Percentiles rank a stretch among this genome's conserved stretches.
phyloP scores from a whole-genome alignment of 2,329 filamentous ascomycete genomes.

The Colletotrichum siamense region DNA sequence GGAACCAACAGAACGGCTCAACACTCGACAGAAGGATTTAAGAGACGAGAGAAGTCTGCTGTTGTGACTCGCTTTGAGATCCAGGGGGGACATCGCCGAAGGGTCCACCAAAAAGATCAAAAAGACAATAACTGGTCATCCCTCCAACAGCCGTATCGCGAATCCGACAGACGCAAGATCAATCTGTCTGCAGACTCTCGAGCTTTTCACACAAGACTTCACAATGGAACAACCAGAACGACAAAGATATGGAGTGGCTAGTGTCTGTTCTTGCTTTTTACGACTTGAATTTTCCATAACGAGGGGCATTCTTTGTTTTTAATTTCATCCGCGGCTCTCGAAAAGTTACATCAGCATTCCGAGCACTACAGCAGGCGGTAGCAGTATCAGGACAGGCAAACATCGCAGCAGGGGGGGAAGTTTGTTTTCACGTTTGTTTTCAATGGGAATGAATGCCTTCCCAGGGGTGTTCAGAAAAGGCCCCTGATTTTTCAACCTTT shows the following conservation, averaged over 20 bases:
- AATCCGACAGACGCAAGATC: neutral
- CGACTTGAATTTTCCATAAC: neutral
- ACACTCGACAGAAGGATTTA: neutral
- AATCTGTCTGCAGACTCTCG: neutral
- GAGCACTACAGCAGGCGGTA: neutral
- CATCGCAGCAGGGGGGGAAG: neutral
- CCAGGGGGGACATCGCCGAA: neutral
- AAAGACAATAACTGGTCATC: neutral
- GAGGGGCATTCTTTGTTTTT: neutral
- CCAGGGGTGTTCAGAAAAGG: neutral
- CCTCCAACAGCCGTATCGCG: neutral
- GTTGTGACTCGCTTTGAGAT: neutral
- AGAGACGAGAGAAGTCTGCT: neutral
- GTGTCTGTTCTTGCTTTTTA: neutral
- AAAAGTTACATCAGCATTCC: conserved; percentile 15
- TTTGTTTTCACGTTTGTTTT: neutral
- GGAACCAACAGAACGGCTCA: neutral
- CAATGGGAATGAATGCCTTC: neutral
- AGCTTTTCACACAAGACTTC: neutral
- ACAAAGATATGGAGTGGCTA: neutral
- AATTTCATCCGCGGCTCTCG: neutral
- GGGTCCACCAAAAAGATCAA: neutral
- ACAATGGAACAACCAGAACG: neutral
- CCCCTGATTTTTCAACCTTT: neutral
- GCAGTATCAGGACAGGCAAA: neutral